Percentiles rank a stretch among this genome's conserved stretches.
Conservation (phyloP, 768 basidiomycete genomes). For the Chalciporus piperatus region DNA sequence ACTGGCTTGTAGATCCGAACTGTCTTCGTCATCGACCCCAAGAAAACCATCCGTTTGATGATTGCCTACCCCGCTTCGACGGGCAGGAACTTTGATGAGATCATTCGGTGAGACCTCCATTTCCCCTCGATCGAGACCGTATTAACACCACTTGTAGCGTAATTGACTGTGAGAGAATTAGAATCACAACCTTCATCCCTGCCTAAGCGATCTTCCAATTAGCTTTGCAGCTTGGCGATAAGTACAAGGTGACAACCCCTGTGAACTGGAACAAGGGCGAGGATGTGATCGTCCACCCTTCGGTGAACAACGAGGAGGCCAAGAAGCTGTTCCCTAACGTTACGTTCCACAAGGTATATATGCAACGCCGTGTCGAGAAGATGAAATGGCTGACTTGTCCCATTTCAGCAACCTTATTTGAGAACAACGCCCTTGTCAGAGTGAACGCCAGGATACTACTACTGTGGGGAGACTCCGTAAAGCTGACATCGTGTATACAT, state of each 20-base stretch:
- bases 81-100: slow-evolving; percentile 87
- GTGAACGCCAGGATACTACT: no score
- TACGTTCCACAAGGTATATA: slow-evolving; percentile 71
- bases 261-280: slow-evolving; percentile 96
- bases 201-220: slow-evolving; percentile 6
- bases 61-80: slow-evolving; percentile 93
- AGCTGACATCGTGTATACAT: background rate
- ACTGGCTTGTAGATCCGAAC: slow-evolving; percentile 69
- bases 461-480: background rate
- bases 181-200: slow-evolving; percentile 31
- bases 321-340: slow-evolving; percentile 86
- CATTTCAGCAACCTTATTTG: slow-evolving; percentile 68
- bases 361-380: background rate
- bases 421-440: slow-evolving; percentile 63
- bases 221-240: slow-evolving; percentile 89
- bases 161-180: slow-evolving; percentile 60
- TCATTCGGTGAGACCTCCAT: slow-evolving; percentile 46
- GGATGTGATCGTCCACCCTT: slow-evolving; percentile 89
- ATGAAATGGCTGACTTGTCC: background rate
- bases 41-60: slow-evolving; percentile 88
- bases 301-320: slow-evolving; percentile 83
- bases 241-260: slow-evolving; percentile 80
- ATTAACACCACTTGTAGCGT: slow-evolving; percentile 43
- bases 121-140: background rate
- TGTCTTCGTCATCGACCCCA: slow-evolving; percentile 96